Base-by-base conservation (phyloP, 2,329 filamentous ascomycete species). In the Alternaria postmessia region DNA sequence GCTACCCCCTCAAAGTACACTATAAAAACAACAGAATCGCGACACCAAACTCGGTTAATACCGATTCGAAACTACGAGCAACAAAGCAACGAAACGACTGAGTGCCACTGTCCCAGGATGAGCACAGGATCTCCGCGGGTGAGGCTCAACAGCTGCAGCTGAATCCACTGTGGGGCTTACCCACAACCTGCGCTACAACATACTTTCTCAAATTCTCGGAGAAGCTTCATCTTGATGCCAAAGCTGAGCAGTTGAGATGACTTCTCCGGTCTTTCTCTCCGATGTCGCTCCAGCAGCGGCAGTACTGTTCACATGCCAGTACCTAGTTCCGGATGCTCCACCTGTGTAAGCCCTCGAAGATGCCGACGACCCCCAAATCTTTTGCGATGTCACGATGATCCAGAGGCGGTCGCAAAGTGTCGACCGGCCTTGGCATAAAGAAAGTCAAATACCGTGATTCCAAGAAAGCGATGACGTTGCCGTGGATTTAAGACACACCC, bases 211-310 rank as follows among this genome's bases (percentile, higher is more conserved):
- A 32, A 20, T 49, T 22, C 1, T 24, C 57, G 53, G 53, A 60
- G 57, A 57, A 47, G 18, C 53, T 48, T 44, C 32, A 46, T 44
- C 39, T 12, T 26, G 32, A 41, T 24, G 7, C 8, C 32, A 32
- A 16, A 30, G 26, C 11, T 30, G n/a, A 32, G 46, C 8, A 32
- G 44, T 51, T 30, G 26, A 14, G 24, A 30, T 38, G 54, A 41
- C 54, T 58, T 61, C 54, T 59, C 60, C 57, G 57, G 52, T 12
- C 22, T 41, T 32, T 28, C 20, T 24, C 48, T 58, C 64, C 66
- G 60, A 66, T 60, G 46, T 62, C 64, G 64, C 46, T 49, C 9
- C 46, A 38, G 20, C 66, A 32, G 46, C 18, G 42, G 34, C 28
- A 22, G 48, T 54, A 64, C 28, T 57, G 22, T 38, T 62, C 57